These are phyloP conservation scores for Fusarium continuum DNA, from an alignment of 2,329 filamentous ascomycete genomes.

Conservation along the genomic window DNA sequence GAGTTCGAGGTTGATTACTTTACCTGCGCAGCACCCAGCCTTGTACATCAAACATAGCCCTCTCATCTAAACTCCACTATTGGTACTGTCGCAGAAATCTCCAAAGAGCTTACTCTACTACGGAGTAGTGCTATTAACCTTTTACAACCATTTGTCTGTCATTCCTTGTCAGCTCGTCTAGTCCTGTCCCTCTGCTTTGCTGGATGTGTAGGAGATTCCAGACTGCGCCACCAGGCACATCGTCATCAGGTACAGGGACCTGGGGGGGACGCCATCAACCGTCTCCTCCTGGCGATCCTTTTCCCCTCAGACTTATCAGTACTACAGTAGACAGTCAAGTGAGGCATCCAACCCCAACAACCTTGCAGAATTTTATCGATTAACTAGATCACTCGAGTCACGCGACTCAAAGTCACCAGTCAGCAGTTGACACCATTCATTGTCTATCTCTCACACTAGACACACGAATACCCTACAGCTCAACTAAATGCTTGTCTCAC, in stretches of 20 bases:
- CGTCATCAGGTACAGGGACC: constrained; percentile 28
- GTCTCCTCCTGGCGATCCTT: constrained; percentile 18
- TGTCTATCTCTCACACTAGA: not conserved
- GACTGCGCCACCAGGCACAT: constrained; percentile 22
- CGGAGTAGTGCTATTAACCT: not conserved
- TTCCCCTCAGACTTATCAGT: not conserved
- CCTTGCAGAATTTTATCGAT: constrained; percentile 1
- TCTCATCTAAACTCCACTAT: not conserved
- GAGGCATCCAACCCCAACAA: constrained; percentile 1
- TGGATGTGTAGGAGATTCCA: constrained; percentile 5
- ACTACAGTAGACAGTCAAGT: not conserved
- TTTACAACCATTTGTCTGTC: not conserved
- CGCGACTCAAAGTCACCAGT: not conserved
- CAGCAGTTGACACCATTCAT: too few relatives aligned
- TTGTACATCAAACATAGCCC: not conserved
- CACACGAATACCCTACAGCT: not conserved
- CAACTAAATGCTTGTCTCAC: not conserved
- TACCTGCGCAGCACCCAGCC: not conserved
- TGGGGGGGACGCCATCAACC: constrained; percentile 21
- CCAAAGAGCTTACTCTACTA: not conserved
- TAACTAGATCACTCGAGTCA: not conserved
- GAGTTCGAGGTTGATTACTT: not conserved
- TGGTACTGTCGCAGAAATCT: not conserved
- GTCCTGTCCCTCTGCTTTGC: not conserved
- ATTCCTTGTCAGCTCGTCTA: not conserved